Evolutionary conservation across 2,329 filamentous ascomycete species (phyloP).

Genomic region (Trichoderma pleuroti): DNA sequence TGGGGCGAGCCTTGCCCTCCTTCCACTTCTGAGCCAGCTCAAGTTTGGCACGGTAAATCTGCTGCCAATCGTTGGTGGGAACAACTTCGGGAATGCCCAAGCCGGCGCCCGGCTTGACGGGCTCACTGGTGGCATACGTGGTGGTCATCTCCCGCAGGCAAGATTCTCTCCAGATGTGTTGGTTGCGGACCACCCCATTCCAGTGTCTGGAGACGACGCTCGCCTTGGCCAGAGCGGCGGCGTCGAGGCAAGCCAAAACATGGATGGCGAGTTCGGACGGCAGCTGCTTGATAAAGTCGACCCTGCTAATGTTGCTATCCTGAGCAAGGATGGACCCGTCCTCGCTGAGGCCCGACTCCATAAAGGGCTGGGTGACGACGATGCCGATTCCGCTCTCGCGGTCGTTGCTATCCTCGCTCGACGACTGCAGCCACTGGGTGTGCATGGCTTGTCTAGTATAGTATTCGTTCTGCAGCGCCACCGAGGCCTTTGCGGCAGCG

Average conservation of each 20-base stretch:
- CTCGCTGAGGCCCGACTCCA: constrained; percentile 37
- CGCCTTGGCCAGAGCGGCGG: constrained; percentile 46
- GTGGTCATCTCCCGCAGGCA: constrained; percentile 59
- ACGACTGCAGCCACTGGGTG: constrained; percentile 41
- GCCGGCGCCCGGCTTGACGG: constrained; percentile 51
- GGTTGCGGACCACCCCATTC: constrained; percentile 46
- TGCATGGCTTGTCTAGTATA: constrained; percentile 36
- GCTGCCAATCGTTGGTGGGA: constrained; percentile 76
- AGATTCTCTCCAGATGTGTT: constrained; percentile 62
- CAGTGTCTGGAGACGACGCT: constrained; percentile 51
- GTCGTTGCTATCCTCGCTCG: constrained; percentile 50
- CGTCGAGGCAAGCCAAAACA: constrained; percentile 55
- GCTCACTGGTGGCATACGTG: constrained; percentile 56
- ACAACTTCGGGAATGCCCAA: constrained; percentile 53
- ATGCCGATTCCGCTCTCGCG: constrained; percentile 64
- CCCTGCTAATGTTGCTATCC: constrained; percentile 45
- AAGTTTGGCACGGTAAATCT: constrained; percentile 74
- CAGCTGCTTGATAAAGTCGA: constrained; percentile 56
- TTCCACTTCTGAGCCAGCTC: constrained; percentile 78
- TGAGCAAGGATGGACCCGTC: constrained; percentile 31
- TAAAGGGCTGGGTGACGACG: constrained; percentile 44
- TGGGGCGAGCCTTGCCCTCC: constrained; percentile 69
- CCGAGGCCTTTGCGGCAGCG: constrained; percentile 59
- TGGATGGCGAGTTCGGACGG: constrained; percentile 59
- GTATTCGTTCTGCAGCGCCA: constrained; percentile 56